These are phyloP conservation scores for Pseudogymnoascus sp. DNA, from an alignment of 2,329 filamentous ascomycete genomes.

Conservation along the genomic window DNA sequence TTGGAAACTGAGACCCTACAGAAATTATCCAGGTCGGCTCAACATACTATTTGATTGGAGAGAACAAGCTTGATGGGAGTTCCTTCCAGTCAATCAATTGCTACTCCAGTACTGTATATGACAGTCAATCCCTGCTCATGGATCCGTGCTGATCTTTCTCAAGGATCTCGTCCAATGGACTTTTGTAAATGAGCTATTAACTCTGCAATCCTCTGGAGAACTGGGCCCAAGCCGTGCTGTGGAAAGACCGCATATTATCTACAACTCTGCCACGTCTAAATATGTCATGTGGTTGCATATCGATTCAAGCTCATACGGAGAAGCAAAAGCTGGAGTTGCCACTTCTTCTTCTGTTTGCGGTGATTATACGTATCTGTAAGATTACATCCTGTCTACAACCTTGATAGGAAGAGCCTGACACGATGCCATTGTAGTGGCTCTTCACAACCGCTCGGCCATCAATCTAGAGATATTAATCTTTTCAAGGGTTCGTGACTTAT, in stretches of 20 bases:
- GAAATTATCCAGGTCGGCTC: conserved; percentile 5
- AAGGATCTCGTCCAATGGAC: conserved; percentile 54
- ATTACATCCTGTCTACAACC: neutral
- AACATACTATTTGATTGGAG: conserved; percentile 54
- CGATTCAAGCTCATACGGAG: conserved; percentile 50
- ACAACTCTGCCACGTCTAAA: conserved; percentile 52
- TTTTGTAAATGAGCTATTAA: conserved; percentile 50
- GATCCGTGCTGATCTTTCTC: neutral
- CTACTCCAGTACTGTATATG: conserved; percentile 44
- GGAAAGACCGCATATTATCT: conserved; percentile 60
- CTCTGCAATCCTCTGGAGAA: conserved; percentile 43
- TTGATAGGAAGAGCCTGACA: conserved; percentile 7
- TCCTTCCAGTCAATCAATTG: conserved; percentile 58
- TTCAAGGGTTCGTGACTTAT: conserved; percentile 20
- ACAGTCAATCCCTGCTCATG: neutral
- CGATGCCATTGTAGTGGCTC: conserved; percentile 18
- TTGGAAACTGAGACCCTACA: neutral
- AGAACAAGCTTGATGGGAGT: conserved; percentile 57
- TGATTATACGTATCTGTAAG: conserved; percentile 41
- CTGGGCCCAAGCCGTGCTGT: conserved; percentile 54
- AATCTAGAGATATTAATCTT: conserved; percentile 27
- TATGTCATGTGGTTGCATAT: conserved; percentile 67
- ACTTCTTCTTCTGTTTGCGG: conserved; percentile 51
- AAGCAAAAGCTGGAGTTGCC: conserved; percentile 57
- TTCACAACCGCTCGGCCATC: conserved; percentile 26